Conservation (phyloP, 805 yeast species). For the Schwanniomyces yamadae region DNA sequence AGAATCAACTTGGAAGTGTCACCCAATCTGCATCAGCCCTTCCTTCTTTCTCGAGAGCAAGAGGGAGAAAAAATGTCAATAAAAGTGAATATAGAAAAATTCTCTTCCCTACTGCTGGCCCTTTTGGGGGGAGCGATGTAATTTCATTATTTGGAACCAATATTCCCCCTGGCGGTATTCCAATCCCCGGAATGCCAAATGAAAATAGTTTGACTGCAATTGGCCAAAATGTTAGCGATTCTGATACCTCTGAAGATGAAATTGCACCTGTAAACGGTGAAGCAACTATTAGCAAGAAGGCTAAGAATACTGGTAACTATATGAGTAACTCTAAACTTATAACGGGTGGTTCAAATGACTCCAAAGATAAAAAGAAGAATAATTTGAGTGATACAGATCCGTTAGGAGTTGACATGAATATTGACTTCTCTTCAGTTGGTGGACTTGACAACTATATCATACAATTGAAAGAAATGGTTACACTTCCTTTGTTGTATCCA, state of each 20-base stretch:
- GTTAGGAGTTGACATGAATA: conserved; percentile 82
- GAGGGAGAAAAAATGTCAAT: conserved; percentile 37
- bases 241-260: conserved; percentile 66
- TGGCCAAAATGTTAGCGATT: conserved; percentile 43
- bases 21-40: conserved; percentile 15
- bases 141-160: conserved; percentile 75
- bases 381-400: conserved; percentile 89
- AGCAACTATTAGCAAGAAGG: conserved; percentile 25
- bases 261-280: conserved; percentile 45
- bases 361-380: conserved; percentile 50
- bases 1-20: conserved; percentile 24
- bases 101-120: conserved; percentile 91
- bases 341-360: conserved; percentile 29
- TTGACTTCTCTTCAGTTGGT: conserved; percentile 82
- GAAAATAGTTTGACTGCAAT: conserved; percentile 26
- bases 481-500: conserved; percentile 88
- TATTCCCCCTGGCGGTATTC: conserved; percentile 50
- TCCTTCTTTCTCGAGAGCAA: conserved; percentile 30
- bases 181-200: conserved; percentile 34
- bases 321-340: conserved; percentile 30
- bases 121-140: conserved; percentile 96
- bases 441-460: conserved; percentile 88
- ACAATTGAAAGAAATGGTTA: conserved; percentile 95
- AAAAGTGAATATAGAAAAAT: conserved; percentile 59
- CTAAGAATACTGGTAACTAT: conserved; percentile 11